phyloP scores from a whole-genome alignment of 805 yeast genomes.

The Wickerhamiella kazuoi region DNA sequence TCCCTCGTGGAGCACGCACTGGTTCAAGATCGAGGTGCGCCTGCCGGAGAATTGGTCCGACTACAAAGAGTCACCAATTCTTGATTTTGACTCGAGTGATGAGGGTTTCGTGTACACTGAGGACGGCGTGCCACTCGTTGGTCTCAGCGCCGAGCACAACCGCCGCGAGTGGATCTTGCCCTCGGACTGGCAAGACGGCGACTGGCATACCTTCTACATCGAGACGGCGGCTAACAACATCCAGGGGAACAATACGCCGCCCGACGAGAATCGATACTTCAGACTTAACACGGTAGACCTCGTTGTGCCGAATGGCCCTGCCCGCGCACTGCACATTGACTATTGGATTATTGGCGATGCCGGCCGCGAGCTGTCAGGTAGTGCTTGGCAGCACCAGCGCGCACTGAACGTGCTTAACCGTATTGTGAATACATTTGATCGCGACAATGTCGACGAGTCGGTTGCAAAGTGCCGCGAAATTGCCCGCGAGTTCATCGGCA shows the following conservation, averaged over 20 bases:
- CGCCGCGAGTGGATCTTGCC: constrained; percentile 62
- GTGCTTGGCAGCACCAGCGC: constrained; percentile 64
- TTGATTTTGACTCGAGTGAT: constrained; percentile 72
- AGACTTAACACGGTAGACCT: constrained; percentile 53
- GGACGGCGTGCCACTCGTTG: constrained; percentile 56
- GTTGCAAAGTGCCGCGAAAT: constrained; percentile 47
- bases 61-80: constrained; percentile 35
- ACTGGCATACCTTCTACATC: constrained; percentile 51
- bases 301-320: constrained; percentile 63
- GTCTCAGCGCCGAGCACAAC: constrained; percentile 64
- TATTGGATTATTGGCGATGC: constrained; percentile 84
- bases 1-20: constrained; percentile 93
- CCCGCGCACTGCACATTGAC: constrained; percentile 60
- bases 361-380: constrained; percentile 64
- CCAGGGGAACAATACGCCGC: constrained; percentile 66
- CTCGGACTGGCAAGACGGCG: constrained; percentile 31
- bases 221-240: constrained; percentile 91
- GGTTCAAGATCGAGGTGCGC: constrained; percentile 60
- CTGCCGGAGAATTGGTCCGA: constrained; percentile 48
- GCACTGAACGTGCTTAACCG: constrained; percentile 67
- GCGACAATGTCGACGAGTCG: constrained; percentile 35
- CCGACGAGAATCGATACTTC: constrained; percentile 58
- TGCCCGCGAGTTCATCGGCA: constrained; percentile 48
- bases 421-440: constrained; percentile 73
- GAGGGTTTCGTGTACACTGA: constrained; percentile 67